Percentiles rank a stretch among this genome's conserved stretches.
Evolutionary conservation across 208 protist species (phyloP).

Genomic region (Angomonas deanei): DNA sequence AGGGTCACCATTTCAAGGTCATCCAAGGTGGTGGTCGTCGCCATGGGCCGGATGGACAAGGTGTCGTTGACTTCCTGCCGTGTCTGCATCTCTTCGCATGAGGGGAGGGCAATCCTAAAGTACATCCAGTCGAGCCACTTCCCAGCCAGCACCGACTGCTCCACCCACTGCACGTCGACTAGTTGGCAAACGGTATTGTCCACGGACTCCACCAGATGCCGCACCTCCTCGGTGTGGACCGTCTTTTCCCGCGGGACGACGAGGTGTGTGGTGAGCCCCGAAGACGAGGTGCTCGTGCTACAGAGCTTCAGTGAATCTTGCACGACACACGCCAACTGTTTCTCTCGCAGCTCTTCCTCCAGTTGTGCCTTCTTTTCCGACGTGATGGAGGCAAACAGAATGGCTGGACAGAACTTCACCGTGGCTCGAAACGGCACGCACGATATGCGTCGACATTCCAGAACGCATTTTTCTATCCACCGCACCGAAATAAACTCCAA

Average conservation of each 20-base stretch:
- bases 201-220: conserved; percentile 17
- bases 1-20: no score
- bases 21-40: no score
- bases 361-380: conserved; percentile 24
- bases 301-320: conserved; percentile 37
- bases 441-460: conserved; percentile 23
- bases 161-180: conserved; percentile 49
- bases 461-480: conserved; percentile 41
- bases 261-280: conserved; percentile 50
- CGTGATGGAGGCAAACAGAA: conserved; percentile 44
- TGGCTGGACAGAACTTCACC: conserved; percentile 27
- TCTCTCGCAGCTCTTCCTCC: conserved; percentile 12
- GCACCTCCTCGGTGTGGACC: conserved; percentile 26
- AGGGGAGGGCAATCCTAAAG: conserved; percentile 32
- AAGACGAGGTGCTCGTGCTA: not conserved
- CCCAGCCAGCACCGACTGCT: conserved; percentile 26
- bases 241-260: conserved; percentile 17
- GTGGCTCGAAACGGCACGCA: conserved; percentile 30
- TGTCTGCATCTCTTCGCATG: not conserved
- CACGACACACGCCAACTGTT: conserved; percentile 24
- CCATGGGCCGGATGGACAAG: not conserved
- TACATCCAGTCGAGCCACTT: conserved; percentile 43
- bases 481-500: conserved; percentile 49
- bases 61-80: not conserved
- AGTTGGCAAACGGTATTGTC: conserved; percentile 27